Evolutionary conservation across 768 basidiomycete species (phyloP), one percentile per base, ranked within the genome.

Genomic region (Arthromyces matolae): DNA sequence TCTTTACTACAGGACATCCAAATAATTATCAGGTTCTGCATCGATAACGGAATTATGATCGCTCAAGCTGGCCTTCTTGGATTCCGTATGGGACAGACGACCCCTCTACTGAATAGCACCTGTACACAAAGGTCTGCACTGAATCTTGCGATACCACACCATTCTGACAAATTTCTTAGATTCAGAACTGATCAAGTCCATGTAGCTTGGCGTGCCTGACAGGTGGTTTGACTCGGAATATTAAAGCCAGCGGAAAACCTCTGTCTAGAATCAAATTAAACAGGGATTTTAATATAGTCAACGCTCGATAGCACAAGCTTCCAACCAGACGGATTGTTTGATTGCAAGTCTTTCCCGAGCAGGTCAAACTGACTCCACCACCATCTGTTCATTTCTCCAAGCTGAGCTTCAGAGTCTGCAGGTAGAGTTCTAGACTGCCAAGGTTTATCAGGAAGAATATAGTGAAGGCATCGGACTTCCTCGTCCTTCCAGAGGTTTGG

Each of bases 31-130:
- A 95, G 94, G 45, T 98, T 95, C 67, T 98, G 96, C 67, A 98
- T 99, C 51, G 96, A 99, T 65, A 99, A 99, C 57, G 96, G 96
- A 1, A 95, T 98, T 57, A 99, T 99, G 96, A 98, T 99, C 45
- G 95, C 96, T 2, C 96, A 99, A 61, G 96, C 96, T 5, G 96
- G 96, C 5, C 76, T 99, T 23, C 74, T 99, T 29, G 83, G 85
- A 52, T 93, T 82, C 64, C 79, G 96, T 2, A 97, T 94, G 93
- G 96, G 95, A 20, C 77, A 83, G 51, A 67, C 69, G 38, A 97
- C 93, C 0, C 77, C 86, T 2, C 61, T 98, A 23, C 64, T 76
- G 22, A 80, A 95, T 60, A 93, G 86, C 45, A 87, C 81, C 27
- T 94, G 92, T 60, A 98, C 94, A 6, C 96, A 99, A 70, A 78